A percentile compares a stretch with the other conserved stretches of the same genome.
Evolutionary conservation across 2,329 filamentous ascomycete genomes (phyloP).

Genomic region (Epichloe bromicola): DNA sequence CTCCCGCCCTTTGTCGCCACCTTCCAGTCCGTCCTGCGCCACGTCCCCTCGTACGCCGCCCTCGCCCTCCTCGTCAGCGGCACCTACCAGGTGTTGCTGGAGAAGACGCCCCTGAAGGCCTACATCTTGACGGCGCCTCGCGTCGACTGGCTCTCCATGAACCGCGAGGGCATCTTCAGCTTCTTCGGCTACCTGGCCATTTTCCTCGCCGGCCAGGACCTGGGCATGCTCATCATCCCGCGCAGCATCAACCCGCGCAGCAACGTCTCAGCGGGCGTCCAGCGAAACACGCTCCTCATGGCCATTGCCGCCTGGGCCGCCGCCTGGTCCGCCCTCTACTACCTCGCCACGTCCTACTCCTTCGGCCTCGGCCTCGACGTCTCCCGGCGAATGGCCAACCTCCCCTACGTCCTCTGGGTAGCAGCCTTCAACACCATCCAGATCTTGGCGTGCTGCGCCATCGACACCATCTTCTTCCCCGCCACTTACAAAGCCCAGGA

Average conservation of each 20-base stretch:
- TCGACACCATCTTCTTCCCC: conserved; percentile 72
- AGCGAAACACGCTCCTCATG: conserved; percentile 45
- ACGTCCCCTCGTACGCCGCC: conserved; percentile 64
- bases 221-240: conserved; percentile 69
- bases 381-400: conserved; percentile 80
- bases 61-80: conserved; percentile 58
- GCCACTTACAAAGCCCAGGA: conserved; percentile 47
- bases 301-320: conserved; percentile 51
- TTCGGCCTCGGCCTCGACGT: conserved; percentile 65
- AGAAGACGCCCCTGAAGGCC: conserved; percentile 63
- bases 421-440: conserved; percentile 83
- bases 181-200: conserved; percentile 91
- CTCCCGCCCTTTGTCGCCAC: conserved; percentile 80
- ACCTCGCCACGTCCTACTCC: conserved; percentile 50
- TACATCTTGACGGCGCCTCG: conserved; percentile 77
- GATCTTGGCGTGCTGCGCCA: conserved; percentile 60
- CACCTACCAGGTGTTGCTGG: conserved; percentile 62
- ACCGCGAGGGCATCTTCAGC: conserved; percentile 90
- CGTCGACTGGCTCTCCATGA: conserved; percentile 69
- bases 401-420: conserved; percentile 89
- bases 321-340: conserved; percentile 60
- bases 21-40: conserved; percentile 57
- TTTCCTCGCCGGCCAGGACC: conserved; percentile 77
- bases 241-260: conserved; percentile 32
- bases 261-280: conserved; percentile 28